These are phyloP conservation scores for Geotrichum phurueaensis DNA, from an alignment of 1,139 yeast species.

Conservation along the genomic window DNA sequence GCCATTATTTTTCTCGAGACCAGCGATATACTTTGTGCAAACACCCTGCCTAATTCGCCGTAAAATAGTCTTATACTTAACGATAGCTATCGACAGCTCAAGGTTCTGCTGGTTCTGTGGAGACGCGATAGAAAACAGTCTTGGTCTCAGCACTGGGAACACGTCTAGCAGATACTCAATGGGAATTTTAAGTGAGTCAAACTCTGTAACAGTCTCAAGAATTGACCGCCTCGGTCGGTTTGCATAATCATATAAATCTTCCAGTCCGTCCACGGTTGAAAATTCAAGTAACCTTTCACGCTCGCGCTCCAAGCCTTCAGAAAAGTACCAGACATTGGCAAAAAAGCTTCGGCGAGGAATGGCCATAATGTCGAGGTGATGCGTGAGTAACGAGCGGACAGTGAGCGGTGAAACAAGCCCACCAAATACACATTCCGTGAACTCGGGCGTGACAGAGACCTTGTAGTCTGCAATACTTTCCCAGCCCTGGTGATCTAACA, in stretches of 20 bases:
- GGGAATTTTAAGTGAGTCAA: conserved; percentile 68
- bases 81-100: conserved; percentile 74
- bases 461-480: conserved; percentile 54
- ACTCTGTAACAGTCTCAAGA: conserved; percentile 76
- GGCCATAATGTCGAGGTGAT: conserved; percentile 74
- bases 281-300: conserved; percentile 71
- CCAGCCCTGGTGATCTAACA: conserved; percentile 75
- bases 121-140: conserved; percentile 80
- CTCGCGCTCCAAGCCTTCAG: conserved; percentile 57
- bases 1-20: conserved; percentile 42
- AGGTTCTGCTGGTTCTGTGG: conserved; percentile 32
- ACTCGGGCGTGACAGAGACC: conserved; percentile 30
- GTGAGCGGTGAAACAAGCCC: conserved; percentile 59
- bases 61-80: conserved; percentile 77
- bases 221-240: conserved; percentile 86
- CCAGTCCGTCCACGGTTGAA: conserved; percentile 54
- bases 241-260: conserved; percentile 82
- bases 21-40: conserved; percentile 72
- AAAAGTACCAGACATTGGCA: conserved; percentile 58
- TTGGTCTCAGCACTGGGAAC: conserved; percentile 70
- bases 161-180: conserved; percentile 66
- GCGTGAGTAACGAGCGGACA: conserved; percentile 61
- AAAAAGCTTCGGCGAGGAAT: conserved; percentile 85
- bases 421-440: conserved; percentile 40
- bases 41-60: conserved; percentile 73